Evolutionary conservation across 305 asterid species (phyloP).

Genomic region (Fraxinus xanthoxyloides): DNA sequence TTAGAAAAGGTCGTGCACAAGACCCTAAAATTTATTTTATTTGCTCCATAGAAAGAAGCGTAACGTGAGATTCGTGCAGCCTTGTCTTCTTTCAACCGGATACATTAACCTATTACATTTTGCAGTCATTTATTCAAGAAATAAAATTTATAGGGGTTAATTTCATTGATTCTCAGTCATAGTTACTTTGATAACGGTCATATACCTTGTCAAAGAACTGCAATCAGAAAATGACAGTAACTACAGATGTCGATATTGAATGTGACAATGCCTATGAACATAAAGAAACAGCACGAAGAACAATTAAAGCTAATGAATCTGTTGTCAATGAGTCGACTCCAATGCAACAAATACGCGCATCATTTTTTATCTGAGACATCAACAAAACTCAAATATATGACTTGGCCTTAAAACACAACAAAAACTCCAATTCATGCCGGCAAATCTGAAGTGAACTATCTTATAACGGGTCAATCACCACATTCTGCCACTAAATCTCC

Average conservation of each 20-base stretch:
- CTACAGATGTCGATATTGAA: not conserved
- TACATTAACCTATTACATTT: not conserved
- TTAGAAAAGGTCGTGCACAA: not conserved
- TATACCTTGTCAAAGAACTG: not conserved
- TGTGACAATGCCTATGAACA: not conserved
- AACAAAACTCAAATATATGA: not conserved
- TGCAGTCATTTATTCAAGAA: not conserved
- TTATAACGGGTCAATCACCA: not conserved
- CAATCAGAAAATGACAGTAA: not conserved
- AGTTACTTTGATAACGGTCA: not conserved
- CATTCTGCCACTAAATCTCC: not conserved
- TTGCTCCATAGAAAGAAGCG: not conserved
- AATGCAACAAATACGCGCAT: not conserved
- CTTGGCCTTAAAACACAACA: not conserved
- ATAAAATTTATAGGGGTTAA: not conserved
- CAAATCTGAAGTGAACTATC: not conserved
- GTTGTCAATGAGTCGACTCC: not conserved
- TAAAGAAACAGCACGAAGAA: not conserved
- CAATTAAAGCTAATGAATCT: not conserved
- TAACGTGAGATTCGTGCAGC: not conserved
- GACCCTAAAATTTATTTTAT: not conserved
- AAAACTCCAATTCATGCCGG: not conserved
- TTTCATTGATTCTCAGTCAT: not conserved
- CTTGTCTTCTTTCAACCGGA: not conserved
- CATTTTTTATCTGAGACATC: not conserved